These are phyloP conservation scores for Chalciporus piperatus DNA, from an alignment of 768 basidiomycete species.

Conservation along the genomic window DNA sequence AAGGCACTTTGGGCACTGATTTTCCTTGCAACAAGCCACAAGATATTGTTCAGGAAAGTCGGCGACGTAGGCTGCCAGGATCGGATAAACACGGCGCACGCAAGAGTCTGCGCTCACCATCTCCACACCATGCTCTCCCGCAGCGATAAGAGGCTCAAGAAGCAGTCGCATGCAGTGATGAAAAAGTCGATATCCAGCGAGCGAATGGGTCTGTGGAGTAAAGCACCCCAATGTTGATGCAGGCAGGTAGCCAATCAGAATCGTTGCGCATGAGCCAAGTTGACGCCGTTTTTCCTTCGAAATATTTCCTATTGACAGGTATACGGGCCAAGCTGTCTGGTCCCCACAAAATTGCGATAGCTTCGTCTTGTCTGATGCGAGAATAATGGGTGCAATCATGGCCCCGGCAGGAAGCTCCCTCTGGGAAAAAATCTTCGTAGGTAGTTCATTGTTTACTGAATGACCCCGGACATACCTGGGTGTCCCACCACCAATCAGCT, in stretches of 20 bases:
- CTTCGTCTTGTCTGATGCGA: slow-evolving; percentile 43
- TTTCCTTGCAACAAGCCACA: slow-evolving; percentile 11
- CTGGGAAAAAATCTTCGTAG: neutral
- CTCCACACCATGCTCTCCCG: slow-evolving; percentile 14
- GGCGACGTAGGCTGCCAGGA: slow-evolving; percentile 4
- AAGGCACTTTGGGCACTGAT: slow-evolving; percentile 6
- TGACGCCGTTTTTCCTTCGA: slow-evolving; percentile 11
- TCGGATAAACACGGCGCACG: slow-evolving; percentile 13
- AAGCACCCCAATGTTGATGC: slow-evolving; percentile 6
- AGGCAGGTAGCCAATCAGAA: slow-evolving; percentile 7
- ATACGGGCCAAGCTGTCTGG: slow-evolving; percentile 25
- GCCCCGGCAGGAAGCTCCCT: slow-evolving; percentile 7
- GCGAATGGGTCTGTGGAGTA: neutral
- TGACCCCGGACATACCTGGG: slow-evolving; percentile 10
- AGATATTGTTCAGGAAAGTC: slow-evolving; percentile 23
- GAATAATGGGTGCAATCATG: slow-evolving; percentile 15
- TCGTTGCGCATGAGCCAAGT: slow-evolving; percentile 5
- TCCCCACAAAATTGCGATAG: slow-evolving; percentile 38
- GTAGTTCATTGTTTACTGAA: neutral
- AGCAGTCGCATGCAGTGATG: slow-evolving; percentile 20
- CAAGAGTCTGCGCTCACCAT: slow-evolving; percentile 17
- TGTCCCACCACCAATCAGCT: slow-evolving; percentile 24
- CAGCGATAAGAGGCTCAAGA: slow-evolving; percentile 13
- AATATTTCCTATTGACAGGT: slow-evolving; percentile 26
- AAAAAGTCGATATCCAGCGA: slow-evolving; percentile 18